phyloP scores from a whole-genome alignment of 768 basidiomycete species.

The Coprinopsis sp. region DNA sequence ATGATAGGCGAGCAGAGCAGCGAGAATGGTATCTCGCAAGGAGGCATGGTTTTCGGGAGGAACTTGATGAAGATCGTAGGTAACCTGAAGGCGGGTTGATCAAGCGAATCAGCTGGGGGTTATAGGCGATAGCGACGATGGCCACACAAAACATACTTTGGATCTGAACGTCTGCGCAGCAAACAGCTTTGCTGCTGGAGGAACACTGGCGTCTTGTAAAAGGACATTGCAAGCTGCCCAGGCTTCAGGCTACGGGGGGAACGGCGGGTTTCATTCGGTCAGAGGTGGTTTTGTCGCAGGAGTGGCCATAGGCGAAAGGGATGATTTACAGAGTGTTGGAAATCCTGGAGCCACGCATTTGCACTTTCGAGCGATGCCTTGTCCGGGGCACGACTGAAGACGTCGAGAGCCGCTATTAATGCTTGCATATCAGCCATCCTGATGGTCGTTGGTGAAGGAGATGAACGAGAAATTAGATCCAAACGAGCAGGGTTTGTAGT shows the following conservation, averaged over 20 bases:
- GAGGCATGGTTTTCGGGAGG: conserved; percentile 63
- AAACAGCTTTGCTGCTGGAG: conserved; percentile 80
- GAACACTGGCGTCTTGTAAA: conserved; percentile 74
- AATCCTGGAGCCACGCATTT: conserved; percentile 95
- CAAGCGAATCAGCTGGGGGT: conserved; percentile 15
- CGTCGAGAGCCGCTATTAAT: conserved; percentile 70
- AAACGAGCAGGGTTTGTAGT: conserved; percentile 27
- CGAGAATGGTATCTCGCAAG: conserved; percentile 83
- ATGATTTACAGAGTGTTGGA: conserved; percentile 97
- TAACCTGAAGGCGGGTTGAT: conserved; percentile 61
- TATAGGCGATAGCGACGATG: too few species aligned
- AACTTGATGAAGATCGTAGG: conserved; percentile 91
- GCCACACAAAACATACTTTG: conserved; percentile 83
- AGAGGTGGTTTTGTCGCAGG: conserved; percentile 59
- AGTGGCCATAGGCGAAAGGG: conserved; percentile 65
- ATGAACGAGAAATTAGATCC: conserved; percentile 11
- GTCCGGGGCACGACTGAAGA: conserved; percentile 80
- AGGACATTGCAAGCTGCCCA: conserved; percentile 95
- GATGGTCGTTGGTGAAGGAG: conserved; percentile 15
- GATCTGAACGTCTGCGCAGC: conserved; percentile 95
- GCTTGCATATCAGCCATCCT: conserved; percentile 67
- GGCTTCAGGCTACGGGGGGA: conserved; percentile 87
- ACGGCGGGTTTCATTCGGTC: conserved; percentile 53
- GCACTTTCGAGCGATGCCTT: conserved; percentile 78
- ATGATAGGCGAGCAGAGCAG: conserved; percentile 68